Conservation (phyloP, 306 rosid genomes). For the Nissolia schottii region DNA sequence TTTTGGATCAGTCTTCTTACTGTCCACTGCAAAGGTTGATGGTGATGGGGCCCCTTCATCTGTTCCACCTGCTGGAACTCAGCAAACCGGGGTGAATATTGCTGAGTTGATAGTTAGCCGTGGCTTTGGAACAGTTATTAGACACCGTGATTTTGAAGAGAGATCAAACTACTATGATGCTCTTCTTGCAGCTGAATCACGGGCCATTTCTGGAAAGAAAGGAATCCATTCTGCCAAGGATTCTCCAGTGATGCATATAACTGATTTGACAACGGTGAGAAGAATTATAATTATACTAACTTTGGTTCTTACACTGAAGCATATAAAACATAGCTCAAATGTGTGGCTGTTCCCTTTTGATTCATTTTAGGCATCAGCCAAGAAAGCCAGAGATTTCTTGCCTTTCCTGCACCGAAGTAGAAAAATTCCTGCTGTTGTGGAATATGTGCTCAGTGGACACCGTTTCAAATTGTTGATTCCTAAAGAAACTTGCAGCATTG, state of each 20-base stretch:
- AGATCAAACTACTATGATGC: slow-evolving; percentile 91
- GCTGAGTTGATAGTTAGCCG: slow-evolving; percentile 75
- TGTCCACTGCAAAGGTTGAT: slow-evolving; percentile 55
- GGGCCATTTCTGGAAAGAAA: slow-evolving; percentile 73
- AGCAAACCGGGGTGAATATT: slow-evolving; percentile 61
- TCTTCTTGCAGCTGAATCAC: slow-evolving; percentile 92
- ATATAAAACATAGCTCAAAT: not conserved
- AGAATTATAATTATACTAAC: not conserved
- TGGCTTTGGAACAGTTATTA: slow-evolving; percentile 89
- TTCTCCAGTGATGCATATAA: slow-evolving; percentile 94
- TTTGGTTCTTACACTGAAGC: slow-evolving; percentile 11
- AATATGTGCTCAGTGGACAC: slow-evolving; percentile 98
- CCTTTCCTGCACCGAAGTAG: slow-evolving; percentile 89
- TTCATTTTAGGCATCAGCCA: slow-evolving; percentile 66
- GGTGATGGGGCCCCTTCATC: slow-evolving; percentile 59
- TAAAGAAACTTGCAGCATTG: slow-evolving; percentile 96
- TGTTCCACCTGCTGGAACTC: slow-evolving; percentile 47
- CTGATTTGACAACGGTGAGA: slow-evolving; percentile 79
- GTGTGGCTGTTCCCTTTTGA: slow-evolving; percentile 12
- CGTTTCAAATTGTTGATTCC: slow-evolving; percentile 96
- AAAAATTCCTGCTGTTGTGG: slow-evolving; percentile 89
- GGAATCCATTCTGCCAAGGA: slow-evolving; percentile 94
- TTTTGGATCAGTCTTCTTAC: slow-evolving; percentile 85
- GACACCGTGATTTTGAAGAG: slow-evolving; percentile 98
- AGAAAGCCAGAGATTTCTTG: slow-evolving; percentile 86